These are phyloP conservation scores for Besnoitia besnoiti DNA, from an alignment of 169 alveolate genomes.

Conservation along the genomic window DNA sequence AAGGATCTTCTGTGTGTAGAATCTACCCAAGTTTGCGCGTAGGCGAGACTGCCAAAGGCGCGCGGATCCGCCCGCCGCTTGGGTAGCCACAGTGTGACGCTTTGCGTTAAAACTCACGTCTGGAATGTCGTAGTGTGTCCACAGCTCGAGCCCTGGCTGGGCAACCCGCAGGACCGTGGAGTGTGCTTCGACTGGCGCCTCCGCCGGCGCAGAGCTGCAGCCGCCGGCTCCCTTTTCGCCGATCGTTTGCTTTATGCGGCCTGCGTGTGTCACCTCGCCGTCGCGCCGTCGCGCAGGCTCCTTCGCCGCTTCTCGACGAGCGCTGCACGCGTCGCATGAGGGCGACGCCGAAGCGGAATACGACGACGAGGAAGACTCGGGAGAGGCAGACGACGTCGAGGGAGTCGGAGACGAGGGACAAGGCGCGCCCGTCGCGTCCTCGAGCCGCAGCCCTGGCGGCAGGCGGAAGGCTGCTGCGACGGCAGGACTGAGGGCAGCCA, in stretches of 20 bases:
- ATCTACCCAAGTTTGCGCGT: too few species aligned
- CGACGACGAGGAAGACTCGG: background rate
- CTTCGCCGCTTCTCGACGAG: background rate
- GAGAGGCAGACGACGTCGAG: background rate
- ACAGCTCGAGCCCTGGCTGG: slow-evolving; percentile 72
- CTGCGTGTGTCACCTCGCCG: background rate
- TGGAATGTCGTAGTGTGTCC: slow-evolving; percentile 76
- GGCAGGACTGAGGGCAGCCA: slow-evolving; percentile 3
- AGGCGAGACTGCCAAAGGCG: too few species aligned
- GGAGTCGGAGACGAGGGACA: background rate
- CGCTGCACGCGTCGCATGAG: too few species aligned
- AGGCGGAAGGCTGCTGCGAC: background rate
- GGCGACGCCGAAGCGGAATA: background rate
- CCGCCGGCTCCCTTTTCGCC: too few species aligned
- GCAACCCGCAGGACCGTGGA: slow-evolving; percentile 73
- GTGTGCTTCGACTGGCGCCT: slow-evolving; percentile 23
- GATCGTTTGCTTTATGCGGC: background rate
- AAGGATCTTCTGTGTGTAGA: too few species aligned
- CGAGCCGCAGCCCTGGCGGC: slow-evolving; percentile 19
- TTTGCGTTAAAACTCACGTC: too few species aligned
- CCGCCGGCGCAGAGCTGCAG: background rate
- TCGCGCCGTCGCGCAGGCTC: background rate
- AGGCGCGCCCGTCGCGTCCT: background rate
- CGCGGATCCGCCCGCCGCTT: too few species aligned
- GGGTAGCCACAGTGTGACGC: too few species aligned